Evolutionary conservation across 2,329 filamentous ascomycete genomes (phyloP), one percentile per base, ranked within the genome.

Genomic region (Sphaerulina vaccinii): DNA sequence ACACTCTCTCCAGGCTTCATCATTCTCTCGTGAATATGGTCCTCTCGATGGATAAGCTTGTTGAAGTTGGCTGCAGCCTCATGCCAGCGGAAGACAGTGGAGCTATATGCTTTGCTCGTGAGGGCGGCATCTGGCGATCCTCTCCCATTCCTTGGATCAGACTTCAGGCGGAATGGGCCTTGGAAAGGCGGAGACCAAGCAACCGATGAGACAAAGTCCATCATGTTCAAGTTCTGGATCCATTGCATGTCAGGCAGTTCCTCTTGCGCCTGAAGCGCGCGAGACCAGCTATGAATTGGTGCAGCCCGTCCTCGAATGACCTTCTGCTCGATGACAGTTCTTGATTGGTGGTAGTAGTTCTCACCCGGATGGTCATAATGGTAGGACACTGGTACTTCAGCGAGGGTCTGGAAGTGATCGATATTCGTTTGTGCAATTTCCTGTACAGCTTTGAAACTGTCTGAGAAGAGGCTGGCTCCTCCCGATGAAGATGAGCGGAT

Each of bases 391-490:
- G 39, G 22, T 9, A 48, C n/a, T 4, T 52, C 27, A 3, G 38
- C 43, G 8, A 60, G 36, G 33, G 36, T 18, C 3, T 22, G 7
- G 58, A 65, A 65, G 1, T 52, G 49, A 2, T 47, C 21, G 6
- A 21, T n/a, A 16, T 68, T 52, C 2, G 37, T 23, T 1, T 42
- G 22, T 24, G 40, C 52, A 23, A 73, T 65, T 19, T 66, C 58
- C 23, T 64, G 52, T 0, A 80, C 84, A 0, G 86, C 86, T 42
- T 76, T 75, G 60, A 87, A 80, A 32, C 84, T 79, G 71, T 97
- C 91, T 53, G 83, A 84, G 72, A 97, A 99, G 46, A 95, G 77
- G 1, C 90, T 95, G 63, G 89, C 86, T 40, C 92, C 93, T 15
- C 92, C 92, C 0, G 79, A 73, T 60, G 84, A 86, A 1, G 84